Base-by-base conservation (phyloP, 345 rosid species). In the Eucalyptus victrix region DNA sequence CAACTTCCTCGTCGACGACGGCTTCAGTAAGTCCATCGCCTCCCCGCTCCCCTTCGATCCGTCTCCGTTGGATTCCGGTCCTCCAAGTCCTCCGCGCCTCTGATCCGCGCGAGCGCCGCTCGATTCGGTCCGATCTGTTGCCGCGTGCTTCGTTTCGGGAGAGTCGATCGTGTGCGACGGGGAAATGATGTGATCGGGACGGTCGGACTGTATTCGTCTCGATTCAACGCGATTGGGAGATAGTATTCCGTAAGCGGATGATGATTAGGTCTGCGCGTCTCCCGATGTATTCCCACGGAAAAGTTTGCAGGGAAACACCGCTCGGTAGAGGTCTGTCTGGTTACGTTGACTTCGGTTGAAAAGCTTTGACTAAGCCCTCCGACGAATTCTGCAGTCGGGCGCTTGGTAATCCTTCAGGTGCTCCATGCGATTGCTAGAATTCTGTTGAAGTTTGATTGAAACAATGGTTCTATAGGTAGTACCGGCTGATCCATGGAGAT, bases 1-100 rank as follows among this genome's bases (percentile, higher is more conserved):
- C 88, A 95, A 94, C 92, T 95, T 94, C 92, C 97, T 95, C 76
- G 96, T 92, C 89, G 94, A 93, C 19, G 91, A 91, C 87, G 96
- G 96, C 89, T 94, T 93, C 94, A 92, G 97, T 95, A 91, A 90
- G 86, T 92, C 37, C 90, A 32, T 24, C 26, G 28, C 23, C 58
- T 53, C 7, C 28, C 21, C 44, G 14, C 17, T 42, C 34, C 24
- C 23, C 40, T 40, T 58, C 50, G 37, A 50, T 49, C 65, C n/a
- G 14, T 58, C 45, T 53, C 88, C 65, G 21, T 17, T 23, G 18
- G 40, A 47, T 54, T 51, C 53, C 80, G 53, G 87, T 49, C 56
- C 44, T 21, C 37, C 69, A 21, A 21, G 47, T 40, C 47, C 42
- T 37, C 47, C 83, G 83, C 83, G 83, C 17, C 47, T 40, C 83